phyloP scores from a whole-genome alignment of 768 basidiomycete genomes.

The Hygrophoropsis aurantiaca region DNA sequence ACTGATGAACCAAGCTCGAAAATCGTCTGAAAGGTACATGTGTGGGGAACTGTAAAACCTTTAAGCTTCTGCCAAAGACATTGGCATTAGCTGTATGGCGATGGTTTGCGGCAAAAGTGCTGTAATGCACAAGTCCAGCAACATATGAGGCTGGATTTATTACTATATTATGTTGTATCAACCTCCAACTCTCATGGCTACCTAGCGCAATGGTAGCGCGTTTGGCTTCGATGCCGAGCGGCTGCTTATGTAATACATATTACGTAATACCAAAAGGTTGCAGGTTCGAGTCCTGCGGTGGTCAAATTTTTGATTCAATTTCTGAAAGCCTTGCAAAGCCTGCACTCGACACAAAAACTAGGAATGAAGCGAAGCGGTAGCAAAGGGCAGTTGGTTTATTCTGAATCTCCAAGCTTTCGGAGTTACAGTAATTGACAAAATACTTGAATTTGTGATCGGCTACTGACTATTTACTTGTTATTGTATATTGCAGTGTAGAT shows the following conservation, averaged over 20 bases:
- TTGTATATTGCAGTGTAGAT: too few relatives aligned
- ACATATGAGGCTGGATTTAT: neutral
- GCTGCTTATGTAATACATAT: too few relatives aligned
- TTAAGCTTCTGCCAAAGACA: slow-evolving; percentile 27
- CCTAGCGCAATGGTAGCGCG: slow-evolving; percentile 95
- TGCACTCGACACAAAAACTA: too few relatives aligned
- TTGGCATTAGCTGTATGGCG: slow-evolving; percentile 18
- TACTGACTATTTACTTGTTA: too few relatives aligned
- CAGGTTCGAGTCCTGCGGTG: slow-evolving; percentile 96
- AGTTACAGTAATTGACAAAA: too few relatives aligned
- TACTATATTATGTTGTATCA: neutral
- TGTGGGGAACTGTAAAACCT: slow-evolving; percentile 26
- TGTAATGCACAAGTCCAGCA: neutral
- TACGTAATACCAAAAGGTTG: slow-evolving; percentile 92
- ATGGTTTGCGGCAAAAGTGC: too few relatives aligned
- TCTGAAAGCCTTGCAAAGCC: too few relatives aligned
- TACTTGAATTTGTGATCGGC: too few relatives aligned
- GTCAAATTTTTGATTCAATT: slow-evolving; percentile 50
- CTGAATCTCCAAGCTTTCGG: too few relatives aligned
- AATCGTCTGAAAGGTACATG: slow-evolving; percentile 47
- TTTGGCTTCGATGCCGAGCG: slow-evolving; percentile 85
- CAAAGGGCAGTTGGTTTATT: too few relatives aligned
- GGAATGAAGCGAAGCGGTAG: too few relatives aligned
- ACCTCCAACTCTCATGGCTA: slow-evolving; percentile 41
- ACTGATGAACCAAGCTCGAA: slow-evolving; percentile 38